Evolutionary conservation across 2,329 filamentous ascomycete species (phyloP).

Genomic region (Aspergillus sp.): DNA sequence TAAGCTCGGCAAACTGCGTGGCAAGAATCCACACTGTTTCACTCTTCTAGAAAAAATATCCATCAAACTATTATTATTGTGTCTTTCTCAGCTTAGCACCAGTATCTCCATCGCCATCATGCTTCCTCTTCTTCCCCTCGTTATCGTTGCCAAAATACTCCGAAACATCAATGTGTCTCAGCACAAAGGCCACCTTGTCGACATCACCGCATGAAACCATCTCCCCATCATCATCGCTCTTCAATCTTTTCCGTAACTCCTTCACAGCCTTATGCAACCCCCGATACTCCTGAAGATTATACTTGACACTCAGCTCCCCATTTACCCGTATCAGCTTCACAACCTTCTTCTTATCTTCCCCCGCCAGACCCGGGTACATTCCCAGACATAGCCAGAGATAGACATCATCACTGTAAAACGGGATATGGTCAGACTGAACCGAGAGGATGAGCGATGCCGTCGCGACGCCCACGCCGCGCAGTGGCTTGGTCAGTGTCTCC

Average conservation of each 20-base stretch:
- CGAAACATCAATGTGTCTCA: constrained; percentile 28
- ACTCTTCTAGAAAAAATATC: too few species aligned
- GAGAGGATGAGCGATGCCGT: constrained; percentile 40
- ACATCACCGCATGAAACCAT: constrained; percentile 26
- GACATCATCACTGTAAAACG: constrained; percentile 42
- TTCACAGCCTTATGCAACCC: constrained; percentile 24
- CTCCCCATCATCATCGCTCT: constrained; percentile 4
- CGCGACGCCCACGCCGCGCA: constrained; percentile 39
- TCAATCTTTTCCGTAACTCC: constrained; percentile 18
- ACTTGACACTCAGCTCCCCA: constrained; percentile 34
- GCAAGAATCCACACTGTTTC: too few species aligned
- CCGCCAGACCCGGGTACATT: constrained; percentile 11
- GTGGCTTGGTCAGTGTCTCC: constrained; percentile 25
- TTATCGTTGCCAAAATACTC: constrained; percentile 8
- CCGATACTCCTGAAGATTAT: constrained; percentile 35
- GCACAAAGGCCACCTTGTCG: constrained; percentile 34
- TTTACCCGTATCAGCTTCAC: constrained; percentile 13
- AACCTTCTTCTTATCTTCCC: constrained; percentile 3
- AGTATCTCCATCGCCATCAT: too few species aligned
- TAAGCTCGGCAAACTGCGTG: too few species aligned
- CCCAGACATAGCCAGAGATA: constrained; percentile 35
- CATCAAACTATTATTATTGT: too few species aligned
- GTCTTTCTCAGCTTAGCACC: too few species aligned
- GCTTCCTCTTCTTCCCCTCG: neutral
- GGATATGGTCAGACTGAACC: constrained; percentile 19